phyloP scores from a whole-genome alignment of 2,329 filamentous ascomycete species.

The Beauveria medogensis region DNA sequence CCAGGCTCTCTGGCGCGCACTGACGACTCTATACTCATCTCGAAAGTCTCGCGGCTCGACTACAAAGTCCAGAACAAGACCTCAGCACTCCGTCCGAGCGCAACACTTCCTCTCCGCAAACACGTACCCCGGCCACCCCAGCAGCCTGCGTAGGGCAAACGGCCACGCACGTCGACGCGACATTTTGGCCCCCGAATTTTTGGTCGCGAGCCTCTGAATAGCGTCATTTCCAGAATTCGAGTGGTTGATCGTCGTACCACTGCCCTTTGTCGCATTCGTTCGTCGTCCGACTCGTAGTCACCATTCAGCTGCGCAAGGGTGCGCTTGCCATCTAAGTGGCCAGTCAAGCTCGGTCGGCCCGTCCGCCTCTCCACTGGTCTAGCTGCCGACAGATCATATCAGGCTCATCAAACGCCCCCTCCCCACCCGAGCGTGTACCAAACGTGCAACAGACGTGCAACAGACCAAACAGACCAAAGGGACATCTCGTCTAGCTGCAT shows the following conservation, averaged over 20 bases:
- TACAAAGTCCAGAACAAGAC: not conserved
- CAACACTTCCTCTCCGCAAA: not conserved
- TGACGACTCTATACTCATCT: not conserved
- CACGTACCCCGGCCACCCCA: not conserved
- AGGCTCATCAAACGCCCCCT: constrained; percentile 5
- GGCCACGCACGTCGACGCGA: not conserved
- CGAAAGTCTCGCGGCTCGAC: not conserved
- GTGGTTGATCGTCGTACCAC: no score
- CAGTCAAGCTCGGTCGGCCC: no score
- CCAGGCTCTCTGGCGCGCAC: no score
- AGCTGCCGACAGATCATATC: constrained; percentile 8
- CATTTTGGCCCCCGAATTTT: no score
- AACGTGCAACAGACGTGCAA: not conserved
- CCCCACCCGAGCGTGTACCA: not conserved
- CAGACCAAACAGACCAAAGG: not conserved
- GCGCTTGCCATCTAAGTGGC: not conserved
- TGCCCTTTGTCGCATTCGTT: no score
- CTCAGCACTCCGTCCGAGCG: not conserved
- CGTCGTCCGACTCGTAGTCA: not conserved
- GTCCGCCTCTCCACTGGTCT: not conserved
- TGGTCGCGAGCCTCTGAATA: no score
- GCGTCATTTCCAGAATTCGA: no score
- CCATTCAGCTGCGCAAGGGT: not conserved
- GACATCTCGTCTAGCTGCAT: not conserved
- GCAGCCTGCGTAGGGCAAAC: not conserved